Evolutionary conservation across 768 basidiomycete genomes (phyloP), one percentile per base, ranked within the genome.

Genomic region (Dacryopinax primogenitus): DNA sequence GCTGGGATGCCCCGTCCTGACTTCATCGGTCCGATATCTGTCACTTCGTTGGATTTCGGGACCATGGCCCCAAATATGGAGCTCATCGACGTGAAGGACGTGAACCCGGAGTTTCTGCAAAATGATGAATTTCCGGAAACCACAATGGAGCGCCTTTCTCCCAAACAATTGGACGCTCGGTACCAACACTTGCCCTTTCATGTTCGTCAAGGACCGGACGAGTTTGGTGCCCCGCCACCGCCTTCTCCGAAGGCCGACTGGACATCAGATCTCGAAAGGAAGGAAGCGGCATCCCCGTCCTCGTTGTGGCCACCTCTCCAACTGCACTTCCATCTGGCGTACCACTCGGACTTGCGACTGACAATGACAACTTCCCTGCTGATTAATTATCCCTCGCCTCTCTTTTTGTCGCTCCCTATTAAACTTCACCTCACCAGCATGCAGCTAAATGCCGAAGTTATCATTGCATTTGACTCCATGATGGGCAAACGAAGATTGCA

Each of bases 391-490:
- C 96, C 96, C 3, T 92, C 92, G 0, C 87, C 88, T 0, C 83
- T 88, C 73, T 98, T 99, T 80, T 97, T 99, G 94, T 86, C 90
- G 15, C 82, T 99, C 28, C 96, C 96, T 6, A 90, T 99, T 74
- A 88, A 90, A 71, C 85, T 98, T 64, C 88, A 86, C n/a, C 84
- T 98, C 30, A 94, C 88, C 0, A 90, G 91, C 0, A 79, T 98
- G 66, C 79, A 92, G 15, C 90, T 98, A 74, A 81, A 82, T 13
- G 91, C 90, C 65, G 90, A 95, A 71, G 77, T 98, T 47, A 88
- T 90, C 9, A 82, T 97, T 35, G 96, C 95, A 13, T 97, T 92
- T 76, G 88, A 95, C 72, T 92, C 90, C 66, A 6, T 58, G 4
- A 58, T 30, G 13, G 82, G 84, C 67, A 84, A 86, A 64, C 77